Evolutionary conservation across 1,284 basidiomycete genomes (phyloP), one percentile per base, ranked within the genome.

Genomic region (Cystobasidium sp.): DNA sequence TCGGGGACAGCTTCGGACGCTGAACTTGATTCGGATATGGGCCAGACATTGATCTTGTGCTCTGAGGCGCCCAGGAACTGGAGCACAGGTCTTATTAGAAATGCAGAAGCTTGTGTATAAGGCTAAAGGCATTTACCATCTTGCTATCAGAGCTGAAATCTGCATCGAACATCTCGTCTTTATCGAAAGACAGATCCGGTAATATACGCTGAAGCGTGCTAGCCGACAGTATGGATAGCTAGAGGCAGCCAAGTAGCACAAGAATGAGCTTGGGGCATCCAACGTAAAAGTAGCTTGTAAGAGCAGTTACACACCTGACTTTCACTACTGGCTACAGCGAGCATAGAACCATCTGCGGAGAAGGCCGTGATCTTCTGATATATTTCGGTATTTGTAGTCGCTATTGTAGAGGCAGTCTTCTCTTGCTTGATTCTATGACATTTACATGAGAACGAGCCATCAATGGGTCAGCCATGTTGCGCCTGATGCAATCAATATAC

Each of bases 351-450:
- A 79, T 89, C 85, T 10, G 87, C 87, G 67, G 91, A 92, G 74
- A 93, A 83, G 1, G 87, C 86, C 1, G 91, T 91, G 16, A 92
- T 89, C 87, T 90, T 92, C 91, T 94, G 80, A 37, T 43, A 37
- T 9, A 64, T 37, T 43, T 56, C 76, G 44, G 22, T 49, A 67
- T 80, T 72, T 81, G 49, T n/a, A 49, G 52, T 37, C 14, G 43
- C 20, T 39, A 59, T 51, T 3, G 61, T 75, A 6, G 47, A 72
- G 1, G 61, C 53, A 2, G 68, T 41, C 12, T 49, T 52, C 31
- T 56, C 62, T 39, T 64, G 24, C 31, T 59, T 47, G 41, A 66
- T 66, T 16, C 68, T 66, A 41, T 49, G 3, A 24, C 3, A 24
- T 16, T 18, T 6, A 53, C 37, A 56, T n/a, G 9, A 5, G n/a